These are phyloP conservation scores for Ascodesmis nigricans DNA, from an alignment of 495 filamentous ascomycete genomes.

Conservation along the genomic window DNA sequence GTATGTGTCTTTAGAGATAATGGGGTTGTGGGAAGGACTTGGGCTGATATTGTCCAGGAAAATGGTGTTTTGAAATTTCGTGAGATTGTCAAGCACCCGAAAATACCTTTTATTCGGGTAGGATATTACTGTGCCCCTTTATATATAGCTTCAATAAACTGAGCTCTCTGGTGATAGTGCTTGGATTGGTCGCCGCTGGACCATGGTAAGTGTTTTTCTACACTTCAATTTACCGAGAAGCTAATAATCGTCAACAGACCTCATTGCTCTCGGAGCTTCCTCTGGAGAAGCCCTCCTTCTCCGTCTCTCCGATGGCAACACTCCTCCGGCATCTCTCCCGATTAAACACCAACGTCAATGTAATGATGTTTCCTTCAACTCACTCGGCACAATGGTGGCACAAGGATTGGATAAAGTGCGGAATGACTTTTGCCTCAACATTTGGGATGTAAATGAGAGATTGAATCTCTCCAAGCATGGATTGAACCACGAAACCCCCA, in stretches of 20 bases:
- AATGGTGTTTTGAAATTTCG: slow-evolving; percentile 38
- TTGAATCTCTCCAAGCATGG: slow-evolving; percentile 16
- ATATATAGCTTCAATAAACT: no score
- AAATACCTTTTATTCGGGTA: slow-evolving; percentile 67
- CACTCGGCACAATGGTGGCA: slow-evolving; percentile 45
- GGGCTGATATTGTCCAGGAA: not conserved
- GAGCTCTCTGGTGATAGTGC: slow-evolving; percentile 7
- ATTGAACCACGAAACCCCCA: slow-evolving; percentile 29
- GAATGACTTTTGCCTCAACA: slow-evolving; percentile 78
- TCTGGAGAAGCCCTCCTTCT: slow-evolving; percentile 69
- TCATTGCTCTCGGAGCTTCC: slow-evolving; percentile 66
- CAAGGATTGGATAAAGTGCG: slow-evolving; percentile 77
- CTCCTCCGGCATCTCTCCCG: slow-evolving; percentile 35
- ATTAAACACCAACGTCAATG: slow-evolving; percentile 72
- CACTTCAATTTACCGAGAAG: not conserved
- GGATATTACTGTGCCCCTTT: not conserved
- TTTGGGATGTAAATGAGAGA: slow-evolving; percentile 71
- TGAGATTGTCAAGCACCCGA: slow-evolving; percentile 46
- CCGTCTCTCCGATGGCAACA: slow-evolving; percentile 42
- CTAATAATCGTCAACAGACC: slow-evolving; percentile 25
- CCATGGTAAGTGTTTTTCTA: slow-evolving; percentile 16
- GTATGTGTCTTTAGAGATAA: slow-evolving; percentile 12
- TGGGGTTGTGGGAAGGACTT: not conserved
- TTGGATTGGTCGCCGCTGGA: slow-evolving; percentile 86
- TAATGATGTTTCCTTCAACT: slow-evolving; percentile 79